A percentile compares a stretch with the other conserved stretches of the same genome.
These are phyloP conservation scores for Daedalea quercina DNA, from an alignment of 768 basidiomycete genomes.

Conservation along the genomic window DNA sequence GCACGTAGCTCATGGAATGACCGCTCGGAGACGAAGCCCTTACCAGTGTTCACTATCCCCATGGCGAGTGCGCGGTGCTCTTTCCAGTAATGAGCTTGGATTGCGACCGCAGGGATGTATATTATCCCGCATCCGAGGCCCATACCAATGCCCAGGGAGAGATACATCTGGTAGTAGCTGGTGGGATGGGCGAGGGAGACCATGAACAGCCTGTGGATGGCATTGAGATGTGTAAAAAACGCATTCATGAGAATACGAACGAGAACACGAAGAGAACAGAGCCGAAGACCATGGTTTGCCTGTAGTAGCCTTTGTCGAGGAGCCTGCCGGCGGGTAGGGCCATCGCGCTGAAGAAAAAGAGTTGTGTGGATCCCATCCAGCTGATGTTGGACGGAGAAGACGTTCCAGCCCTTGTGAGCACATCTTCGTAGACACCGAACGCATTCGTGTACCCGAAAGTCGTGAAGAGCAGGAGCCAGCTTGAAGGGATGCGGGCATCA, in stretches of 20 bases:
- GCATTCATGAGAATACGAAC: conserved; percentile 25
- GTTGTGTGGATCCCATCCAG: conserved; percentile 21
- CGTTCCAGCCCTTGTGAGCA: background rate
- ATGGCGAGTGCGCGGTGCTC: conserved; percentile 41
- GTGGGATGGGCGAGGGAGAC: conserved; percentile 35
- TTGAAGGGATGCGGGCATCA: background rate
- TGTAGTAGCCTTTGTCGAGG: conserved; percentile 29
- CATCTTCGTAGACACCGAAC: conserved; percentile 13
- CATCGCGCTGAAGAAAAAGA: conserved; percentile 15
- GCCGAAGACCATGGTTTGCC: conserved; percentile 7
- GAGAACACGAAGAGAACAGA: conserved; percentile 15
- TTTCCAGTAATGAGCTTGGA: conserved; percentile 48
- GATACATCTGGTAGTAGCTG: conserved; percentile 38
- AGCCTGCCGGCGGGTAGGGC: conserved; percentile 14
- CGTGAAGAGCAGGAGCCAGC: background rate
- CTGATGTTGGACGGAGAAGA: conserved; percentile 17
- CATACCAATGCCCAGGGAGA: conserved; percentile 50
- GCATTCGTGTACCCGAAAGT: conserved; percentile 9
- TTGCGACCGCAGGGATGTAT: conserved; percentile 40
- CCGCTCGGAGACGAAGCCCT: conserved; percentile 15
- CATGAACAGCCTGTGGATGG: conserved; percentile 31
- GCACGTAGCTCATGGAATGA: background rate
- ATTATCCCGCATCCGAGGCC: conserved; percentile 42
- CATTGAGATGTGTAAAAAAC: background rate
- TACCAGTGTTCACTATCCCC: conserved; percentile 44